Conservation (phyloP, 805 yeast species). For the Saccharomyces paradoxus region DNA sequence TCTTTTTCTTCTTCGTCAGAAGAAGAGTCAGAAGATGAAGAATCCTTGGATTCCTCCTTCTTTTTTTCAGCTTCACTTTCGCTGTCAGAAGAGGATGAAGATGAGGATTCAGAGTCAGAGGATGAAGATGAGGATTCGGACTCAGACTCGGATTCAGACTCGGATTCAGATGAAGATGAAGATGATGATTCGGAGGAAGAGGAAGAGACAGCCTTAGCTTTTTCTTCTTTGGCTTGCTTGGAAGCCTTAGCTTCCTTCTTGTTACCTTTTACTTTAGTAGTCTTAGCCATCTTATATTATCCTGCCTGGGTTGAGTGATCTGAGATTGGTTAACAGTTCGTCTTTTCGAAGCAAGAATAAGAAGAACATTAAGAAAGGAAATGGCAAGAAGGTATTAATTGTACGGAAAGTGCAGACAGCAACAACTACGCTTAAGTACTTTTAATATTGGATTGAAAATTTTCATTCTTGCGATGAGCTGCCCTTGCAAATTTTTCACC, state of each 20-base stretch:
- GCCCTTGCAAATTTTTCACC: conserved; percentile 6
- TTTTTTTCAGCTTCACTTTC: conserved; percentile 32
- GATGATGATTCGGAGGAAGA: conserved; percentile 2
- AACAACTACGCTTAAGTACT: neutral
- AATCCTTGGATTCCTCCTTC: conserved; percentile 30
- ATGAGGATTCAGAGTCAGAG: conserved; percentile 18
- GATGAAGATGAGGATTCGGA: conserved; percentile 14
- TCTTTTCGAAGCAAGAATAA: neutral
- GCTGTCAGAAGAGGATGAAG: conserved; percentile 23
- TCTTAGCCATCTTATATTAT: conserved; percentile 17
- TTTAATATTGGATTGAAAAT: conserved; percentile 1
- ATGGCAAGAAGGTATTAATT: neutral
- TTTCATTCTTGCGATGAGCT: conserved; percentile 10
- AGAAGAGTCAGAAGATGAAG: conserved; percentile 28
- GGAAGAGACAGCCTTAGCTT: conserved; percentile 15
- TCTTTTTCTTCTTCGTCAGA: conserved; percentile 6
- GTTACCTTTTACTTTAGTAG: conserved; percentile 24
- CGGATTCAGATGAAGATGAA: conserved; percentile 3
- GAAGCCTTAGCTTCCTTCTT: conserved; percentile 17
- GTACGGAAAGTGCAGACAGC: neutral
- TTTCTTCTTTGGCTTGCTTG: conserved; percentile 18
- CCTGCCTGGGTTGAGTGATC: conserved; percentile 4
- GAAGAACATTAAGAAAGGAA: neutral
- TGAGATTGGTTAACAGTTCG: conserved; percentile 1
- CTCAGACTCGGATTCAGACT: conserved; percentile 2